Evolutionary conservation across 78 protist genomes (phyloP).

Genomic region (Polysphondylium violaceum): DNA sequence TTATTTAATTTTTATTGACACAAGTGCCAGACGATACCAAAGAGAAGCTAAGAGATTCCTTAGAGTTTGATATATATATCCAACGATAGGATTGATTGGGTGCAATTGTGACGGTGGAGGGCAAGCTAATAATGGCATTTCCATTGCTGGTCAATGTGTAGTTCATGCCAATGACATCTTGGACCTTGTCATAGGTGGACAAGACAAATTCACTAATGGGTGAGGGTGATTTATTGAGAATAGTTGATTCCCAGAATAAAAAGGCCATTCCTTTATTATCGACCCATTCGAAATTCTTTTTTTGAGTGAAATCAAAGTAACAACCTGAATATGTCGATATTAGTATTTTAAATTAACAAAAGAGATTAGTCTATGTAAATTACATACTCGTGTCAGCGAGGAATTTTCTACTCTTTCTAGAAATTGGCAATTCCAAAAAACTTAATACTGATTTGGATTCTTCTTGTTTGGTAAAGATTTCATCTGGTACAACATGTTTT

Average conservation of each 20-base stretch:
- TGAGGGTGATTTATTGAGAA: slow-evolving; percentile 1
- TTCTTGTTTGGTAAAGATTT: too few relatives aligned
- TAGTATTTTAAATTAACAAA: too few relatives aligned
- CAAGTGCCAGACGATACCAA: background rate
- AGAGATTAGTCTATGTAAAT: too few relatives aligned
- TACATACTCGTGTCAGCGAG: too few relatives aligned
- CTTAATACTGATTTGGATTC: background rate
- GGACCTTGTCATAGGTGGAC: slow-evolving; percentile 45
- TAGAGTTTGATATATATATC: slow-evolving; percentile 19
- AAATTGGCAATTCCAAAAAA: background rate
- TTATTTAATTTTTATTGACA: background rate
- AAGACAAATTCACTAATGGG: background rate
- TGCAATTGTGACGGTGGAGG: background rate
- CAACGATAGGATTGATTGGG: slow-evolving; percentile 42
- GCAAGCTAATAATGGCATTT: background rate
- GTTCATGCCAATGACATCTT: slow-evolving; percentile 19
- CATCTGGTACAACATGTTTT: too few relatives aligned
- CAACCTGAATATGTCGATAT: too few relatives aligned
- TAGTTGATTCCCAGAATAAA: slow-evolving; percentile 5
- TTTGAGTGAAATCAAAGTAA: slow-evolving; percentile 23
- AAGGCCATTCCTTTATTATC: slow-evolving; percentile 23
- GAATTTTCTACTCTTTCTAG: too few relatives aligned
- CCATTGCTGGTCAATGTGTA: background rate
- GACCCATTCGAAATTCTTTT: slow-evolving; percentile 51
- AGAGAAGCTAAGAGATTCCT: slow-evolving; percentile 9